Base-by-base conservation (phyloP, 2,329 filamentous ascomycete species). In the Clonostachys chloroleuca region DNA sequence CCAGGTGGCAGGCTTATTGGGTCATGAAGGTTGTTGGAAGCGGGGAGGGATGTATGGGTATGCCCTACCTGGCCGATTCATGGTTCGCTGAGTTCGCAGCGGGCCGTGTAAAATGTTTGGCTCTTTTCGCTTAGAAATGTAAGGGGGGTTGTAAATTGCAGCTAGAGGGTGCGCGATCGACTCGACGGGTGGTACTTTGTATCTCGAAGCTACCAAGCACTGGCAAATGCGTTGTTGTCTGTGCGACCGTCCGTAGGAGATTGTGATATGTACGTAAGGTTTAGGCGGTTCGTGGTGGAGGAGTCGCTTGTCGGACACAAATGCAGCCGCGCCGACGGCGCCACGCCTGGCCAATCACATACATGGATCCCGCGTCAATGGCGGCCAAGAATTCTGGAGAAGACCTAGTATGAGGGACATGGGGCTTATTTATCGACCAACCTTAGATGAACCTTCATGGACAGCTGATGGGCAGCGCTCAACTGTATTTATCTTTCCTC, bases 51-150 rank as follows among this genome's bases (percentile, higher is more conserved):
- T 24, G 44, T 17, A 17, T 47, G 10, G 18, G 12, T 20, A 33
- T 14, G 59, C 60, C 71, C 65, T 81, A 81, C 78, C 78, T 80
- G 75, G 73, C 72, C 78, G 73, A 65, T 81, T 81, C 78, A 81
- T 81, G 61, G 24, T 30, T 30, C 24, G 24, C 24, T 30, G 24
- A 30, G 24, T 30, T 30, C 24, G 24, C 24, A 30, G 24, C 24
- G 24, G 24, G 24, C 24, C 24, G 24, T 30, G 24, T 9, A 30
- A 10, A 30, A 30, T 30, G 24, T 30, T 30, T 30, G 24, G 24
- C 4, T 30, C 8, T 30, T 30, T 30, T 30, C 24, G 24, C 24
- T 30, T 30, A 9, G 24, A 30, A 30, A 30, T 10, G 24, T 30
- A 30, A 5, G 3, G 9, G 24, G 24, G 24, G 24, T 10, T 30